These are phyloP conservation scores for Begonia peltatifolia DNA, from an alignment of 306 rosid genomes.

Conservation along the genomic window DNA sequence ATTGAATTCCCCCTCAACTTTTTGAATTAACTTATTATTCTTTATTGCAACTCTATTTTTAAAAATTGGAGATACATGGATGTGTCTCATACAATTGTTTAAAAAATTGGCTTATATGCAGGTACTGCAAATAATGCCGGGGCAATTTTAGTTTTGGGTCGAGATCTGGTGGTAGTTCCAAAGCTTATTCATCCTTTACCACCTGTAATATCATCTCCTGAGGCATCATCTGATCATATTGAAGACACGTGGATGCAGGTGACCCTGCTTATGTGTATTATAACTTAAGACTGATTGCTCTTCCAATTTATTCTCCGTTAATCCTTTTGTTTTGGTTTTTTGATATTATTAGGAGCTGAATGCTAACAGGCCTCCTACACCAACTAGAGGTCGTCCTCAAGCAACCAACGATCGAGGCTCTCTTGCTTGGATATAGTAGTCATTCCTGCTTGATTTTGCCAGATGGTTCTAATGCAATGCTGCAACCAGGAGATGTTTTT, in stretches of 20 bases:
- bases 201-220: conserved; percentile 90
- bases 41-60: background rate
- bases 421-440: conserved; percentile 73
- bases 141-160: conserved; percentile 90
- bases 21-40: too few relatives aligned
- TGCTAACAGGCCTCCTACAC: conserved; percentile 96
- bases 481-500: too few relatives aligned
- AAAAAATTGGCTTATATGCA: conserved; percentile 10
- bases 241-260: conserved; percentile 99
- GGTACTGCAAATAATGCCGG: conserved; percentile 99
- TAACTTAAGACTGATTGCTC: too few relatives aligned
- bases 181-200: conserved; percentile 96
- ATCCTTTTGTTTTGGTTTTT: background rate
- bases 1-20: background rate
- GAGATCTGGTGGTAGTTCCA: conserved; percentile 99
- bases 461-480: too few relatives aligned
- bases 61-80: too few relatives aligned
- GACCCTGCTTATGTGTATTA: conserved; percentile 5
- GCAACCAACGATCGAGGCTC: conserved; percentile 83
- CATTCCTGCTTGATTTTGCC: too few relatives aligned
- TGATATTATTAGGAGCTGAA: conserved; percentile 57
- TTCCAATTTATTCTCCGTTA: too few relatives aligned
- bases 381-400: conserved; percentile 98
- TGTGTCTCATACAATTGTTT: too few relatives aligned
- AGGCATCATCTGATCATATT: conserved; percentile 78